Evolutionary conservation across 2,329 filamentous ascomycete genomes (phyloP).

Genomic region (Rhynchosporium graminicola): DNA sequence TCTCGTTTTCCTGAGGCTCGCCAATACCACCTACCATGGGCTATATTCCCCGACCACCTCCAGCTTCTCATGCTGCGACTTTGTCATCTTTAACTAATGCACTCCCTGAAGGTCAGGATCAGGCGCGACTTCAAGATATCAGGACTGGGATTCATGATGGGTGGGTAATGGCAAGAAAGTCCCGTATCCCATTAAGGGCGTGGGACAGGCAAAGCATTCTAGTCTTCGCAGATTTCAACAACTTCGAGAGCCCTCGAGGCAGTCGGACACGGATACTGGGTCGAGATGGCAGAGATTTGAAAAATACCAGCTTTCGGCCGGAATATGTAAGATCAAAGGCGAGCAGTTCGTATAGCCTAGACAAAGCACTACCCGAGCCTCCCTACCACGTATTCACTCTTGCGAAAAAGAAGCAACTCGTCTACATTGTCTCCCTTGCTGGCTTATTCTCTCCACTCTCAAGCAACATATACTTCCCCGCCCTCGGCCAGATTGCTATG

Average conservation of each 20-base stretch:
- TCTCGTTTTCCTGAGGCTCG: background rate
- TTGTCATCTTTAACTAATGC: background rate
- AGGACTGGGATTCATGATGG: background rate
- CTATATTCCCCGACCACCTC: background rate
- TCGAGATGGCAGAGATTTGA: slow-evolving; percentile 10
- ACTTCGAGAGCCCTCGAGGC: slow-evolving; percentile 23
- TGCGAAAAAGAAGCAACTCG: slow-evolving; percentile 48
- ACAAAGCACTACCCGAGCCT: slow-evolving; percentile 29
- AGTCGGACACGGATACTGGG: slow-evolving; percentile 16
- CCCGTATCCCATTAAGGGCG: background rate
- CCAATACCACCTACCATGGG: background rate
- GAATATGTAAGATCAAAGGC: background rate
- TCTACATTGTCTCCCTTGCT: slow-evolving; percentile 51
- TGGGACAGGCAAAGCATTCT: slow-evolving; percentile 27
- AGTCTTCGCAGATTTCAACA: slow-evolving; percentile 15
- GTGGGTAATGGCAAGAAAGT: background rate
- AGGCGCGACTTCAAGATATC: background rate
- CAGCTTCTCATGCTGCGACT: background rate
- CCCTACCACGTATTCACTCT: slow-evolving; percentile 44
- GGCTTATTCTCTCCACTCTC: slow-evolving; percentile 55
- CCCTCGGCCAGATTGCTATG: slow-evolving; percentile 44
- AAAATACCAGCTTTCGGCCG: background rate
- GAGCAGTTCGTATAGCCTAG: slow-evolving; percentile 13
- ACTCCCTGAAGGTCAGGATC: background rate
- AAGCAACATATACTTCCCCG: slow-evolving; percentile 53